Evolutionary conservation across 2,329 filamentous ascomycete genomes (phyloP).

Genomic region (Penicillium verrucosum): DNA sequence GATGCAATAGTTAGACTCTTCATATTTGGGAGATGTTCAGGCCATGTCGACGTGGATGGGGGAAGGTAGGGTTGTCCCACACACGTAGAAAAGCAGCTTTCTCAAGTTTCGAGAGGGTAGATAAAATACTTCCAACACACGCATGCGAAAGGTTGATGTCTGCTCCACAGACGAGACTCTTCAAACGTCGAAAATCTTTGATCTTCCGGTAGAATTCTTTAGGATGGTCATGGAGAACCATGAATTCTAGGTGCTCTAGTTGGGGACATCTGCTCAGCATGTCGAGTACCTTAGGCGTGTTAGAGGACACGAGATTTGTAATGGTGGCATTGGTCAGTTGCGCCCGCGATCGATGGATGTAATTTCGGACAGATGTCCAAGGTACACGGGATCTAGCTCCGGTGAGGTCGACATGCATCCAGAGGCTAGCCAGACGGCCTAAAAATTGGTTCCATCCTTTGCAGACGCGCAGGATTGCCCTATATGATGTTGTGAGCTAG

Average conservation of each 20-base stretch:
- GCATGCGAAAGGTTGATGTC: slow-evolving; percentile 27
- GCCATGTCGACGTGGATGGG: slow-evolving; percentile 7
- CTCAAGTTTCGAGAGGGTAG: slow-evolving; percentile 28
- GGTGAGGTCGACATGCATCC: slow-evolving; percentile 54
- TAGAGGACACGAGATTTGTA: slow-evolving; percentile 27
- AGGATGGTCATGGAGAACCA: slow-evolving; percentile 14
- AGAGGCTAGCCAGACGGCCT: slow-evolving; percentile 46
- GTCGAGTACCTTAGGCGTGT: slow-evolving; percentile 27
- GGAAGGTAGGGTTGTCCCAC: slow-evolving; percentile 1
- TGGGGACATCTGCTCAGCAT: slow-evolving; percentile 35
- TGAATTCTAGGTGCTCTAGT: slow-evolving; percentile 33
- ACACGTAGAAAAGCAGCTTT: slow-evolving; percentile 25
- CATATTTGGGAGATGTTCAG: slow-evolving; percentile 30
- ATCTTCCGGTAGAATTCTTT: slow-evolving; percentile 28
- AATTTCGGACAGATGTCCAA: slow-evolving; percentile 33
- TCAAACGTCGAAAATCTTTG: slow-evolving; percentile 26
- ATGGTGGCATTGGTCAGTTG: slow-evolving; percentile 33
- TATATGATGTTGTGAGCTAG: slow-evolving; percentile 17
- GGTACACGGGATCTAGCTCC: slow-evolving; percentile 44
- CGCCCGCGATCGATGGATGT: slow-evolving; percentile 35
- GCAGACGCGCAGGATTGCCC: slow-evolving; percentile 53
- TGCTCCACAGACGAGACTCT: slow-evolving; percentile 24
- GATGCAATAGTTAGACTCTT: slow-evolving; percentile 28
- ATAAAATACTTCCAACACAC: slow-evolving; percentile 25
- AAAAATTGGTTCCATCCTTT: slow-evolving; percentile 55